Base-by-base conservation (phyloP, 2,329 filamentous ascomycete species). In the Diaporthe amygdali region DNA sequence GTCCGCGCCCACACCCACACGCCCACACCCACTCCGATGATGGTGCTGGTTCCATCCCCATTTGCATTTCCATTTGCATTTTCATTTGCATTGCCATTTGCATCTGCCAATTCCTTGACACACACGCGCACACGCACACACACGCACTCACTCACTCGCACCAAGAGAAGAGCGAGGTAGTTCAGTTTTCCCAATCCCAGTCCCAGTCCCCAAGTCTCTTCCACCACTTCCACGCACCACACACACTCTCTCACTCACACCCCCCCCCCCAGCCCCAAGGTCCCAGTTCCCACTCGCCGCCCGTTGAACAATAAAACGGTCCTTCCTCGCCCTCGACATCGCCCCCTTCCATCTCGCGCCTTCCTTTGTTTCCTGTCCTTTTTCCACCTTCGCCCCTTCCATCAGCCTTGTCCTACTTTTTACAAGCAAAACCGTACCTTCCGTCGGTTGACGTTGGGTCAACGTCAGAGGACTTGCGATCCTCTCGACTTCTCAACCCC, bases 241-340 rank as follows among this genome's bases (percentile, higher is more conserved):
- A 20, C 25, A 20, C 25, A 17, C 51, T 20, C 51, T 9, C 51
- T 32, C 51, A 8, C 51, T n/a, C 51, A 55, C 51, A 49, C 46
- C 27, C 51, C 51, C 20, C 27, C 51, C 32, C 30, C 41, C 59
- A 64, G 41, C 59, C 59, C 59, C 59, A 30, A 44, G 41, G 47
- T 44, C 41, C 37, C 30, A 44, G 34, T 30, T 64, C 59, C 44
- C 59, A 64, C 59, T 46, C 20, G 66, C 66, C 66, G 67, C 67
- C 54, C 67, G 67, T 59, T 69, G 56, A 47, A 70, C 44, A 64
- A 70, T 72, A 72, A 72, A 72, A 72, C 52, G 67, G 30, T 61
- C 70, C 68, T 69, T 72, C 59, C 49, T 64, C 67, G 44, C 67
- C 51, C 70, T 67, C 70, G 70, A 52, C 67, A 9, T 66, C 67